A percentile compares a stretch with the other conserved stretches of the same genome.
Conservation (phyloP, 257 asterid genomes). For the Ilex aquifolium region DNA sequence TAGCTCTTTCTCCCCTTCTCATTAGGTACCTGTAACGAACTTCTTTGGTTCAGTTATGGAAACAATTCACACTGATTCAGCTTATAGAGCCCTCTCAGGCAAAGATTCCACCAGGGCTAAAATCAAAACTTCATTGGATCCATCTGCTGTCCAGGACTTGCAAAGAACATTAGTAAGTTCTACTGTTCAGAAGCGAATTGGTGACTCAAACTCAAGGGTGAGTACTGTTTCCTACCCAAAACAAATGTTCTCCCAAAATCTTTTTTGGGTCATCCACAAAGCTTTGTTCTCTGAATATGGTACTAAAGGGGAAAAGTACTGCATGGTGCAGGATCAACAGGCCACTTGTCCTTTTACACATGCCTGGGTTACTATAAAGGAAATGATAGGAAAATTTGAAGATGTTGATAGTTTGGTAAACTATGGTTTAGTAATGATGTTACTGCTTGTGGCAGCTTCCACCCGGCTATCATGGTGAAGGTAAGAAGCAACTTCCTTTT, state of each 20-base stretch:
- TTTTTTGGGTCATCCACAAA: background rate
- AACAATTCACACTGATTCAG: conserved; percentile 79
- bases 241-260: background rate
- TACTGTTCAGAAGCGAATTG: conserved; percentile 30
- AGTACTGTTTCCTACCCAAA: conserved; percentile 17
- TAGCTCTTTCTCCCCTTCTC: conserved; percentile 12
- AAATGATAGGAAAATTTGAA: conserved; percentile 36
- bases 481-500: conserved; percentile 23
- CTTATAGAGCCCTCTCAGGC: conserved; percentile 51
- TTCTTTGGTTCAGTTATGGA: conserved; percentile 97
- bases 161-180: conserved; percentile 30
- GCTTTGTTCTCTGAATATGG: conserved; percentile 1
- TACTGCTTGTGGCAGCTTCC: conserved; percentile 53
- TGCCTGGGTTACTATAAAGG: conserved; percentile 41
- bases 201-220: conserved; percentile 33
- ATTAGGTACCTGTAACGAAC: conserved; percentile 87
- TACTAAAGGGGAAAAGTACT: conserved; percentile 12
- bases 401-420: conserved; percentile 52
- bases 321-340: conserved; percentile 40
- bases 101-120: conserved; percentile 24
- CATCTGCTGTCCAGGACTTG: conserved; percentile 18
- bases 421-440: conserved; percentile 59
- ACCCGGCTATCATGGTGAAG: conserved; percentile 62
- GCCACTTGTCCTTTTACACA: conserved; percentile 63
- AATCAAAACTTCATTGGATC: conserved; percentile 27